Evolutionary conservation across 306 rosid species (phyloP).

Genomic region (Luffa aegyptiaca): DNA sequence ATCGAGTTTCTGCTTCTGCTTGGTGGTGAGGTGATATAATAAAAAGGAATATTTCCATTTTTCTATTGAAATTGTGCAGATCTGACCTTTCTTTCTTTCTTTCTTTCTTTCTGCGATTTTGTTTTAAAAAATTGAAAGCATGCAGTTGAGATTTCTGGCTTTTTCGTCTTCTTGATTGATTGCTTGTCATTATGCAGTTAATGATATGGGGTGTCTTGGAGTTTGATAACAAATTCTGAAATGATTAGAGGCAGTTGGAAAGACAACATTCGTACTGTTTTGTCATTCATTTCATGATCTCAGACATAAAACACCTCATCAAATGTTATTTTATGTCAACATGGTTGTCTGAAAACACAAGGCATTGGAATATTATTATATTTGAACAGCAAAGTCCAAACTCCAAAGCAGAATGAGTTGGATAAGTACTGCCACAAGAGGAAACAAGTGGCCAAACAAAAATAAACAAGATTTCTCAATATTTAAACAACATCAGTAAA

Average conservation of each 20-base stretch:
- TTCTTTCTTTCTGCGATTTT: not conserved
- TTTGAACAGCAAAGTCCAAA: not conserved
- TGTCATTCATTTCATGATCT: constrained; percentile 1
- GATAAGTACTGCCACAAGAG: not conserved
- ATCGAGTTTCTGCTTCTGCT: not conserved
- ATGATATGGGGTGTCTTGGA: constrained; percentile 4
- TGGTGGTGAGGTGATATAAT: not conserved
- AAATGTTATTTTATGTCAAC: not conserved
- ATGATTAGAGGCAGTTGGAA: constrained; percentile 5
- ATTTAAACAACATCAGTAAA: not conserved
- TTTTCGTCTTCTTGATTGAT: not conserved
- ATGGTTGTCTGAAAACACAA: not conserved
- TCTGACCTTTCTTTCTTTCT: not conserved
- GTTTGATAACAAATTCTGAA: not conserved
- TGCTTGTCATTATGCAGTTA: not conserved
- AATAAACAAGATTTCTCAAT: not conserved
- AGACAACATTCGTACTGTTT: constrained; percentile 7
- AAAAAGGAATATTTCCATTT: not conserved
- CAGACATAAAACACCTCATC: constrained; percentile 1
- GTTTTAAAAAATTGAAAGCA: not conserved
- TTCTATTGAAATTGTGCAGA: not conserved
- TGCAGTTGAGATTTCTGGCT: not conserved
- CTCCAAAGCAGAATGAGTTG: constrained; percentile 1
- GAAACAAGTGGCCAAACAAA: not conserved
- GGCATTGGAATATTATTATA: not conserved